phyloP scores from a whole-genome alignment of 768 basidiomycete species.

The Fomitopsis pulvina region DNA sequence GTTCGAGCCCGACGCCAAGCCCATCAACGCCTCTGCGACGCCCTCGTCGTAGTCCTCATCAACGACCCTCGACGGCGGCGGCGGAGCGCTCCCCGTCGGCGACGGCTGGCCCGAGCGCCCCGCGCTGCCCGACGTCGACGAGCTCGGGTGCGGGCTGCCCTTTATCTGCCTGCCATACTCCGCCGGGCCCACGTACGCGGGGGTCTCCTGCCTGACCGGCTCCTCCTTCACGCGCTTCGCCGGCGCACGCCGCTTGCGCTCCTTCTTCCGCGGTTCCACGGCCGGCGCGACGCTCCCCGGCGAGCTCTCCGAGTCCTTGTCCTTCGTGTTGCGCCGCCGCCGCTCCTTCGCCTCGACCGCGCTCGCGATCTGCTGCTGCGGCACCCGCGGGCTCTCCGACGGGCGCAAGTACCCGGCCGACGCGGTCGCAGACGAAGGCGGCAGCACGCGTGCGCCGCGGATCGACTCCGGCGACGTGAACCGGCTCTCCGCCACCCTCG shows the following conservation, averaged over 20 bases:
- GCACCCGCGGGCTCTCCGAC: slow-evolving; percentile 50
- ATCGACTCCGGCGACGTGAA: slow-evolving; percentile 21
- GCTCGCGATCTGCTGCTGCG: slow-evolving; percentile 27
- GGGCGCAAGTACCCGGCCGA: slow-evolving; percentile 31
- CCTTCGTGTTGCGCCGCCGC: slow-evolving; percentile 38
- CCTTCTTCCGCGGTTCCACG: slow-evolving; percentile 46
- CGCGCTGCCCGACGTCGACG: slow-evolving; percentile 56
- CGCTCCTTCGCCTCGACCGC: slow-evolving; percentile 42
- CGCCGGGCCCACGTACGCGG: slow-evolving; percentile 9
- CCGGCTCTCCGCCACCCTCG: slow-evolving; percentile 28
- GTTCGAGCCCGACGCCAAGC: slow-evolving; percentile 33
- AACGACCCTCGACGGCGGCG: slow-evolving; percentile 59
- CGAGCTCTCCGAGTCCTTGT: slow-evolving; percentile 36
- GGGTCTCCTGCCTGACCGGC: slow-evolving; percentile 19
- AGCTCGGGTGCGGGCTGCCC: slow-evolving; percentile 58
- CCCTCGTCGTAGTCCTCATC: slow-evolving; percentile 96
- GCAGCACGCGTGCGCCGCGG: slow-evolving; percentile 9
- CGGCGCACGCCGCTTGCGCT: slow-evolving; percentile 43
- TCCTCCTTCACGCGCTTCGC: slow-evolving; percentile 33
- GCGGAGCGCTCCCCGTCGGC: slow-evolving; percentile 54
- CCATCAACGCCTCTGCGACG: slow-evolving; percentile 80
- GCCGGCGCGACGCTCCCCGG: slow-evolving; percentile 10
- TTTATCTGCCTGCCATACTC: slow-evolving; percentile 22
- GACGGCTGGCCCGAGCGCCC: slow-evolving; percentile 65
- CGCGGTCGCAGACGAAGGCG: slow-evolving; percentile 18